phyloP scores from a whole-genome alignment of 2,329 filamentous ascomycete species.

The Clonostachys chloroleuca region DNA sequence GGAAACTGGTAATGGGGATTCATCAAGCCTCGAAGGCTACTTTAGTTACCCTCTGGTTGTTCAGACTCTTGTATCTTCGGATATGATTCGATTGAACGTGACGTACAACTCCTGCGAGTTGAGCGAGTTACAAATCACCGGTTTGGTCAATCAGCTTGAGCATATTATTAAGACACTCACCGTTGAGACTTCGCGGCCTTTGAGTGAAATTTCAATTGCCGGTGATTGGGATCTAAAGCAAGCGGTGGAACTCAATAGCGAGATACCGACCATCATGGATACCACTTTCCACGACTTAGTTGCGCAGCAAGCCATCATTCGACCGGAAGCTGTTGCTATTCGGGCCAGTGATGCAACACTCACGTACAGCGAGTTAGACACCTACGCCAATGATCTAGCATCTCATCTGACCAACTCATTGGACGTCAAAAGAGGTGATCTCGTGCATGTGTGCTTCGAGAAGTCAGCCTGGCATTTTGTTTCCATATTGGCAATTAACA shows the following conservation, averaged over 20 bases:
- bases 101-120: constrained; percentile 1
- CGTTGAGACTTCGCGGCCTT: not conserved
- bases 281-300: not conserved
- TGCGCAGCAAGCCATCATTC: not conserved
- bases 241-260: constrained; percentile 1
- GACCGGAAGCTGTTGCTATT: constrained; percentile 5
- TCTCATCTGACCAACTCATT: not conserved
- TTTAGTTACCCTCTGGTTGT: constrained; percentile 1
- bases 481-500: not conserved
- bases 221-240: not conserved
- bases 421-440: constrained; percentile 13
- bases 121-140: not conserved
- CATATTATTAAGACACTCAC: not conserved
- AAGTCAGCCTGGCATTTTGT: not conserved
- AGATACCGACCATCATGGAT: not conserved
- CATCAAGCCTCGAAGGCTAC: constrained; percentile 19
- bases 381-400: not conserved
- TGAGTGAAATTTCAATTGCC: not conserved
- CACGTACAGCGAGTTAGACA: constrained; percentile 25
- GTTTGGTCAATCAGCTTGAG: constrained; percentile 1
- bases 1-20: not conserved
- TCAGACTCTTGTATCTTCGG: not conserved
- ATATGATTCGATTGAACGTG: not conserved
- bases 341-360: constrained; percentile 8
- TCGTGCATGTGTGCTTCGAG: not conserved